Evolutionary conservation across 2,329 filamentous ascomycete genomes (phyloP), one percentile per base, ranked within the genome.

Genomic region (Delphinella strobiligena): DNA sequence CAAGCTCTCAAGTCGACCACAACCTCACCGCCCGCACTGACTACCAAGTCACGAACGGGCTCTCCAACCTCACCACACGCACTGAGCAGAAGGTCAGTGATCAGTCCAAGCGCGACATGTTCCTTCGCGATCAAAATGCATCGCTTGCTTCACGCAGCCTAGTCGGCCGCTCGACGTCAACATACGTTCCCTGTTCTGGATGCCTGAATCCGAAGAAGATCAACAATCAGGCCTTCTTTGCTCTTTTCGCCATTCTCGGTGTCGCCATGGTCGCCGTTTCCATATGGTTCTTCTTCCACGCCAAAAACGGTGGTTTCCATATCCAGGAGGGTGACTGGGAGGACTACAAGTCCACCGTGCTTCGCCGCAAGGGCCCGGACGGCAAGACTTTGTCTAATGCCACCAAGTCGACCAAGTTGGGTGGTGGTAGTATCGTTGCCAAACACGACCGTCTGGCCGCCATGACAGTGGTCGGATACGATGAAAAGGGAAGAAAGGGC

Each of bases 261-360:
- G 78, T 78, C 1, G 75, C 66, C 22, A 82, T 96, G 55, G 82
- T 91, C 17, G 43, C 83, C 3, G 74, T 69, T 0, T 75, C 72
- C 17, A 86, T 96, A 55, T 98, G 91, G 88, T 95, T 98, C 72
- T 96, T 98, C 73, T 93, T 93, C 72, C 93, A 85, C 82, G 89
- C 89, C 42, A 89, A 83, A 64, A 94, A 96, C 52, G 91, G 91
- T 45, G 91, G 91, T 11, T 95, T 96, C 66, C 68, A 82, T 47
- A 96, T 87, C 71, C 73, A 74, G 34, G 67, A 93, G 47, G 71
- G 76, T 27, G 91, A 98, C 62, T 98, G 91, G 89, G 89, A 96
- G 4, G 91, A 98, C 55, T 98, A 98, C 75, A 96, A 96, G 60
- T 81, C 82, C 1, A 95, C 89, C 0, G 91, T 98, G 2, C 64